Base-by-base conservation (phyloP, 1,284 basidiomycete genomes). In the Pyrrhoderma lamaoense region DNA sequence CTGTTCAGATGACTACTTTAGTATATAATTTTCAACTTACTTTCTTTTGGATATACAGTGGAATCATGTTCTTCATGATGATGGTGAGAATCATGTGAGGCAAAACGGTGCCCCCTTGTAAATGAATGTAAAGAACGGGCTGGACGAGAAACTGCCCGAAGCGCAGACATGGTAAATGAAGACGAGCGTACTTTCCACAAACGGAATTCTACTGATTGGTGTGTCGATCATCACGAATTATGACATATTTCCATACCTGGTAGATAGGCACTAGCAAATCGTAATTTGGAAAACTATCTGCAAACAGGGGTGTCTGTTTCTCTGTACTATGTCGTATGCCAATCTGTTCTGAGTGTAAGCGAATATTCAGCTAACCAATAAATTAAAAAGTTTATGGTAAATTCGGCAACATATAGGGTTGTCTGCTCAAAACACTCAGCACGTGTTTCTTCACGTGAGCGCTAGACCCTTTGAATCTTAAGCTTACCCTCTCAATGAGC, bases 11-110 rank as follows among this genome's bases (percentile, higher is more conserved):
- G 14, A 11, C 3, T 19, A 21, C 9, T 5, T 37, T 8, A 23
- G 16, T 45, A 21, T n/a, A 25, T 9, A 19, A 19, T 21, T 14
- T 19, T 54, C 35, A 13, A 49, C 37, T 38, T 27, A 55, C 53
- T 40, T 47, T 55, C 53, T 40, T 55, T 55, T 2, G 49, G 53
- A 38, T 55, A 55, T 40, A 51, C 53, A 8, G 44, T 47, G 16
- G 53, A 19, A 34, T 51, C 53, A 22, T 54, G 48, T 27, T 47
- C 42, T 11, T 46, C 35, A 18, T 43, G 25, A 27, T 53, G 52
- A 37, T 55, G 52, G 42, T 54, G 52, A 22, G 35, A 8, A 21
- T 43, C 43, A 42, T 50, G 44, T 2, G 53, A 55, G 18, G 49
- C 53, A 18, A 42, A 44, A 18, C 53, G 53, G 39, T 49, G 44